Conservation (phyloP, 2,329 filamentous ascomycete species). For the Ophiocordyceps unilateralis region DNA sequence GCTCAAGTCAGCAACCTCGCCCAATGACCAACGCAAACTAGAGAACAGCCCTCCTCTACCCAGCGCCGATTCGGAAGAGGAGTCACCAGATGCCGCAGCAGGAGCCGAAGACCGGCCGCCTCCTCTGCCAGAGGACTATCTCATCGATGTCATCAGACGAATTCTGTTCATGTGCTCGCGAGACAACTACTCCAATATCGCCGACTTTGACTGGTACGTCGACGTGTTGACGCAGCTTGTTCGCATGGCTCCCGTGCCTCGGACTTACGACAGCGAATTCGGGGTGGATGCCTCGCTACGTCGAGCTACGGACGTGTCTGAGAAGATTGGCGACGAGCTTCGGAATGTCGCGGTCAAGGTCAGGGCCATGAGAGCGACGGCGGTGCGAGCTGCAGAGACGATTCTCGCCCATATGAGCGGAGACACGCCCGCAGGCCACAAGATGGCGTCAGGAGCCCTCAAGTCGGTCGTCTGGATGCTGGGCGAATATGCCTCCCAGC, state of each 20-base stretch:
- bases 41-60: constrained; percentile 26
- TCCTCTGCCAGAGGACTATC: constrained; percentile 72
- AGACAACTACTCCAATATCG: constrained; percentile 70
- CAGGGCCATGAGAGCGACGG: constrained; percentile 60
- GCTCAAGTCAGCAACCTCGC: constrained; percentile 47
- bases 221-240: constrained; percentile 77
- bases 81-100: constrained; percentile 25
- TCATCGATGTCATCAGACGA: constrained; percentile 61
- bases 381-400: constrained; percentile 69
- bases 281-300: constrained; percentile 11
- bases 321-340: constrained; percentile 66
- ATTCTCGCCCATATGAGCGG: constrained; percentile 43
- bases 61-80: constrained; percentile 30
- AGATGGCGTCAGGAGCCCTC: constrained; percentile 47
- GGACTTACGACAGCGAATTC: constrained; percentile 19
- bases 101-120: constrained; percentile 25
- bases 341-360: constrained; percentile 88
- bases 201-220: constrained; percentile 96
- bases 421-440: constrained; percentile 35
- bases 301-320: constrained; percentile 32
- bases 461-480: constrained; percentile 69
- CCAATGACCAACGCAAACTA: constrained; percentile 25
- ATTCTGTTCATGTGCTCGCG: constrained; percentile 81
- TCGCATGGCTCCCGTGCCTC: constrained; percentile 42
- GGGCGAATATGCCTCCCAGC: constrained; percentile 68